A percentile compares a stretch with the other conserved stretches of the same genome.
Conservation (phyloP, 2,329 filamentous ascomycete species). For the Colletotrichum sp. region DNA sequence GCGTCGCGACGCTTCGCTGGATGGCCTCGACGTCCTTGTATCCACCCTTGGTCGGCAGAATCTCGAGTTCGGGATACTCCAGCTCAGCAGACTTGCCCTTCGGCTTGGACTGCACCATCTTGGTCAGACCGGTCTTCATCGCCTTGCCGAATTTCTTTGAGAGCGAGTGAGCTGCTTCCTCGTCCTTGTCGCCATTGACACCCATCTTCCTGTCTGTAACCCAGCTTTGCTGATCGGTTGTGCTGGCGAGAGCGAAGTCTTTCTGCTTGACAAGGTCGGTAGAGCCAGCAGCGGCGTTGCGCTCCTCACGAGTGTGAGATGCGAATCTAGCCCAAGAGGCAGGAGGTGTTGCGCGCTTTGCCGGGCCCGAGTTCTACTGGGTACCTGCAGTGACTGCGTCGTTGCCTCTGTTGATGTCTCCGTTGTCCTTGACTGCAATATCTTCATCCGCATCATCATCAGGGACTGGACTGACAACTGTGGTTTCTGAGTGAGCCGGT, state of each 20-base stretch:
- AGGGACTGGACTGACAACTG: background rate
- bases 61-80: conserved; percentile 40
- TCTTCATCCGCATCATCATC: background rate
- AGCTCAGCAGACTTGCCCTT: conserved; percentile 15
- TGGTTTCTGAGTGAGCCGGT: background rate
- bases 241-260: conserved; percentile 32
- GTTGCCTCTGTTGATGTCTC: background rate
- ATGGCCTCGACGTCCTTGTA: conserved; percentile 36
- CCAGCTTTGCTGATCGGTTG: conserved; percentile 26
- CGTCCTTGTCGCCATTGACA: background rate
- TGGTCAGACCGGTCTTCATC: conserved; percentile 30
- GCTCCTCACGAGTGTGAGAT: conserved; percentile 32
- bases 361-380: conserved; percentile 1
- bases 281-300: conserved; percentile 26
- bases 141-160: conserved; percentile 33
- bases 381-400: background rate
- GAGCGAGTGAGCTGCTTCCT: conserved; percentile 26
- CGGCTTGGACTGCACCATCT: conserved; percentile 24
- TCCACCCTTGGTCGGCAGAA: conserved; percentile 32
- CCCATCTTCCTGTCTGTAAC: conserved; percentile 26
- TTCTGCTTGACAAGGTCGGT: conserved; percentile 28
- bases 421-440: background rate
- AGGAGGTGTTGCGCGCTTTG: conserved; percentile 24
- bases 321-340: conserved; percentile 39
- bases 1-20: conserved; percentile 32